Percentiles rank a stretch among this genome's conserved stretches.
Evolutionary conservation across 257 asterid genomes (phyloP).

Genomic region (Lantana camara): DNA sequence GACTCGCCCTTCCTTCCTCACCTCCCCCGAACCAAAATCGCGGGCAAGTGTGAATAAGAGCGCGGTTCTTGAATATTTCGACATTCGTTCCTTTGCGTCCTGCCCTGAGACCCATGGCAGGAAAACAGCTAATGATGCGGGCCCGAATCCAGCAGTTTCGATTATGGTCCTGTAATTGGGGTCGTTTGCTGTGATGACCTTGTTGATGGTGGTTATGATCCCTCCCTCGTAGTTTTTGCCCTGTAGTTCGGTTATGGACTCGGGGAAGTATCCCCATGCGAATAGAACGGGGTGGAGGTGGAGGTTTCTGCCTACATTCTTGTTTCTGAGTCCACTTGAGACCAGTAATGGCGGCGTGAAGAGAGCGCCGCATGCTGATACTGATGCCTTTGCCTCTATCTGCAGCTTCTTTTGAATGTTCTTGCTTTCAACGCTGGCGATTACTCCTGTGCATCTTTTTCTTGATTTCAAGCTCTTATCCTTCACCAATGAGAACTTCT

Average conservation of each 20-base stretch:
- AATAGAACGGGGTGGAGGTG: constrained; percentile 60
- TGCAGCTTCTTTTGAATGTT: constrained; percentile 32
- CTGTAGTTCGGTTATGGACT: constrained; percentile 32
- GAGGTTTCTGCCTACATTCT: constrained; percentile 53
- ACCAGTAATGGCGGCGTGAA: constrained; percentile 53
- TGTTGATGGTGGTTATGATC: constrained; percentile 54
- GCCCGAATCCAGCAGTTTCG: constrained; percentile 51
- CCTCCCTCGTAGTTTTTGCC: constrained; percentile 62
- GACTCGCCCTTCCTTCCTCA: constrained; percentile 43
- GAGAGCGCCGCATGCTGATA: constrained; percentile 66
- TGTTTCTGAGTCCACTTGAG: constrained; percentile 57
- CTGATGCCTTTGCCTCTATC: constrained; percentile 42
- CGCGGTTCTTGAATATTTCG: constrained; percentile 53
- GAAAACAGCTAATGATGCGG: constrained; percentile 41
- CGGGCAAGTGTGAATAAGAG: constrained; percentile 38
- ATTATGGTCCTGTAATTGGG: constrained; percentile 40
- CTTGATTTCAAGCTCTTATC: constrained; percentile 17
- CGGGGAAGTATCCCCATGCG: constrained; percentile 76
- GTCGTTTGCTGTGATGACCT: constrained; percentile 40
- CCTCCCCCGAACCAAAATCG: constrained; percentile 57
- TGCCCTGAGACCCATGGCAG: constrained; percentile 57
- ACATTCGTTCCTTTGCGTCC: constrained; percentile 57
- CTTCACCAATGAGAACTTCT: constrained; percentile 42
- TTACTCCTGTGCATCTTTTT: constrained; percentile 52
- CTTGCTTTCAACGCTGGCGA: constrained; percentile 37